Percentiles rank a stretch among this genome's conserved stretches.
Conservation (phyloP, 129 eudicot genomes). For the Deinandra increscens region DNA sequence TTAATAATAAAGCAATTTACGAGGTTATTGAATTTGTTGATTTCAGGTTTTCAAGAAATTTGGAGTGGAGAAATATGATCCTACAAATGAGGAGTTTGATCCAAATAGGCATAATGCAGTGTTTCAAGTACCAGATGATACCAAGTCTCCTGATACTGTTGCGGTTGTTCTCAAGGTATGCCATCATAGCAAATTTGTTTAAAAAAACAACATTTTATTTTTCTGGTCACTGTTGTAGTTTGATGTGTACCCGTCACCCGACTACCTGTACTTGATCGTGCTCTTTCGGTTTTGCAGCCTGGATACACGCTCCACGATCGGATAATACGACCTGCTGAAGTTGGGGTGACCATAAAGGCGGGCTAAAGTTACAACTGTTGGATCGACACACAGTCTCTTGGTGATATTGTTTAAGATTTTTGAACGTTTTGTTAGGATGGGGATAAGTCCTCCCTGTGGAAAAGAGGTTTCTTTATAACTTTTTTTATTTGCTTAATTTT, state of each 20-base stretch:
- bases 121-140: slow-evolving; percentile 77
- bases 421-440: neutral
- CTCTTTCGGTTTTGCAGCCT: slow-evolving; percentile 42
- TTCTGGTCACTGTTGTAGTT: neutral
- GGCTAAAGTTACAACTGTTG: neutral
- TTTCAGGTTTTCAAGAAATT: slow-evolving; percentile 72
- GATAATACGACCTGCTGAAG: slow-evolving; percentile 86
- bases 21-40: neutral
- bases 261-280: neutral
- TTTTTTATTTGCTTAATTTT: neutral
- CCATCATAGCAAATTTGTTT: neutral
- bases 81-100: slow-evolving; percentile 75
- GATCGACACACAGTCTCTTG: neutral
- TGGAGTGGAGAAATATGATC: slow-evolving; percentile 84
- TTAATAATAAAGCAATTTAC: neutral
- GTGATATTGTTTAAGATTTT: neutral
- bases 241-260: neutral
- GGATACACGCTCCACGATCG: slow-evolving; percentile 76
- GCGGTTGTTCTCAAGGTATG: slow-evolving; percentile 85
- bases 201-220: neutral
- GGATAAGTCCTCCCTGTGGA: neutral
- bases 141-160: slow-evolving; percentile 70
- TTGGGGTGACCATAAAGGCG: slow-evolving; percentile 54
- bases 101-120: slow-evolving; percentile 92
- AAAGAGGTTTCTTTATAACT: neutral